Conservation (phyloP, 2,329 filamentous ascomycete species). For the Shiraia bambusicola region DNA sequence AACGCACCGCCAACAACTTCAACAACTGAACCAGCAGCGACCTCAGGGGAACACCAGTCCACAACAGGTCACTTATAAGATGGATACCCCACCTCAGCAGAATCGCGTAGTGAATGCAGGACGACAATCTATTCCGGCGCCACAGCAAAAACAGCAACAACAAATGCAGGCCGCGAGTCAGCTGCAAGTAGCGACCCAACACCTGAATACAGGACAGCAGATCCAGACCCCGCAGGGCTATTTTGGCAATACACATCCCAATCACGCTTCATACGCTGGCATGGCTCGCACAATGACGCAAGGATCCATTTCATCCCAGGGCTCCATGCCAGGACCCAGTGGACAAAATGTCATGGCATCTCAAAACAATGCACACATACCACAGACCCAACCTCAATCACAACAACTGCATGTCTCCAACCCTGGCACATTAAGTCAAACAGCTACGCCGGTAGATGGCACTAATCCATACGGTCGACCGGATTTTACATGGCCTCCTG, state of each 20-base stretch:
- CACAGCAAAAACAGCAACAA: slow-evolving; percentile 9
- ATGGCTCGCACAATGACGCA: slow-evolving; percentile 27
- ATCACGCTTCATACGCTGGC: slow-evolving; percentile 23
- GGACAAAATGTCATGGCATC: slow-evolving; percentile 8
- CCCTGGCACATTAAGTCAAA: slow-evolving; percentile 15
- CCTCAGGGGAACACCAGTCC: slow-evolving; percentile 15
- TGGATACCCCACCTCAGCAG: slow-evolving; percentile 21
- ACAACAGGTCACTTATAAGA: slow-evolving; percentile 22
- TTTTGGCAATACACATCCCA: slow-evolving; percentile 22
- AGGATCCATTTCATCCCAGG: slow-evolving; percentile 13
- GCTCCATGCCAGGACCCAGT: slow-evolving; percentile 11
- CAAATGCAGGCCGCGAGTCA: slow-evolving; percentile 6
- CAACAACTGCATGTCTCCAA: slow-evolving; percentile 18
- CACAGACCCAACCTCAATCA: slow-evolving; percentile 20
- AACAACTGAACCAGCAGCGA: slow-evolving; percentile 23
- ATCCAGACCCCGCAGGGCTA: slow-evolving; percentile 24
- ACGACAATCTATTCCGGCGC: slow-evolving; percentile 20
- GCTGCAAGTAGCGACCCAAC: neutral
- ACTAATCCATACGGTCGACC: slow-evolving; percentile 23
- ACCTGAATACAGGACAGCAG: no score
- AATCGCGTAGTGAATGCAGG: slow-evolving; percentile 18
- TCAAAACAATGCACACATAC: slow-evolving; percentile 9
- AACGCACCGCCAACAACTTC: slow-evolving; percentile 25
- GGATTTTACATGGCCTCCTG: slow-evolving; percentile 28
- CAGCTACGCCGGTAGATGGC: slow-evolving; percentile 16